Evolutionary conservation across 495 filamentous ascomycete species (phyloP), one percentile per base, ranked within the genome.

Genomic region (Penicillium crystallinum): DNA sequence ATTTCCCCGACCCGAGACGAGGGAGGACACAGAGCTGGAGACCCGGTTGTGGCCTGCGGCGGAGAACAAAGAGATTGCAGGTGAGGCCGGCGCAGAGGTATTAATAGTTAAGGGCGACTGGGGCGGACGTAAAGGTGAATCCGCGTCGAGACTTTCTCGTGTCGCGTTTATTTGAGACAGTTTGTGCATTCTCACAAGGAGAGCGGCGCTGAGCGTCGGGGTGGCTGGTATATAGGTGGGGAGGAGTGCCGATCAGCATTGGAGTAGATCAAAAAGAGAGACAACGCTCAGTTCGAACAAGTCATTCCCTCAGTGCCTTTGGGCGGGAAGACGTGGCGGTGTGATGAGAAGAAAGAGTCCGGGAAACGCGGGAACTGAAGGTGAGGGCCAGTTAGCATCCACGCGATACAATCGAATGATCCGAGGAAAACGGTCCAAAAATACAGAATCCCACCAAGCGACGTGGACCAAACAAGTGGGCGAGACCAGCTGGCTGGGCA

Each of bases 21-120:
- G 62, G 12, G 83, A 85, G 1, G 83, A 86, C 44, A 68, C 78
- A 6, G 83, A 84, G 65, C 83, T 86, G 3, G 73, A 77, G 42
- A 77, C 61, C 23, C 69, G 67, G 42, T 63, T 68, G 40, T 75
- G 72, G 35, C 72, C 65, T 37, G 62, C 62, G 10, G 59, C 59
- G 14, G 73, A 75, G 54, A 74, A 77, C 18, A 74, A 57, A 29
- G 73, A 77, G 8, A 73, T 35, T 3, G 70, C 67, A 19, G 73
- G 73, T 19, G 73, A 77, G 29, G 67, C 71, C n/a, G 73, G 71
- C 11, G 72, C 67, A 25, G 73, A 76, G 12, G 70, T 65, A 45
- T 71, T 63, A 44, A 62, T 55, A 31, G 63, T 68, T 36, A 70
- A 60, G 6, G 69, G 63, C 6, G 69, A 73, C 10, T 62, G 61